A percentile compares a stretch with the other conserved stretches of the same genome.
These are phyloP conservation scores for Linnemannia schmuckeri DNA, from an alignment of 192 early-diverging fungal species.

Conservation along the genomic window DNA sequence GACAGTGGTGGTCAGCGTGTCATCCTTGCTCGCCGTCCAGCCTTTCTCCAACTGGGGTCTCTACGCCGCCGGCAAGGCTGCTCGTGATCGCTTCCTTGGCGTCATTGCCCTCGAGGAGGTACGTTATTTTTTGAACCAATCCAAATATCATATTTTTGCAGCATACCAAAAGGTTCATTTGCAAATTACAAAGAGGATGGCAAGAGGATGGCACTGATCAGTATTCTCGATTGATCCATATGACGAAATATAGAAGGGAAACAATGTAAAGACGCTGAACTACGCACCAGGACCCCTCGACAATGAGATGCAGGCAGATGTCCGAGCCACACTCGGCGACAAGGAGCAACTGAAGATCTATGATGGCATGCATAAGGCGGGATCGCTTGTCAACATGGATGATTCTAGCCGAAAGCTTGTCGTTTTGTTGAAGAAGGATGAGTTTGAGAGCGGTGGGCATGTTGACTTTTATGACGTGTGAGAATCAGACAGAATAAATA, in stretches of 20 bases:
- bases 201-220: conserved; percentile 2
- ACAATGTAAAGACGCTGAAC: conserved; percentile 74
- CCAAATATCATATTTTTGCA: no score
- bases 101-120: conserved; percentile 79
- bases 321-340: conserved; percentile 78
- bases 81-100: conserved; percentile 80
- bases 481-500: not conserved
- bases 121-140: not conserved
- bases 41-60: conserved; percentile 85
- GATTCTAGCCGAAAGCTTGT: conserved; percentile 75
- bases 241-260: conserved; percentile 26
- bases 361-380: conserved; percentile 72
- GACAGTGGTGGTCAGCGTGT: conserved; percentile 79
- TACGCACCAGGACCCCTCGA: conserved; percentile 94
- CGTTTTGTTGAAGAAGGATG: conserved; percentile 68
- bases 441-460: conserved; percentile 74
- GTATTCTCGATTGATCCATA: not conserved
- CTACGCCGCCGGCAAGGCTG: conserved; percentile 86
- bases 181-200: not conserved
- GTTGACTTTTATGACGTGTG: conserved; percentile 77
- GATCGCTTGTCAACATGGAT: conserved; percentile 68
- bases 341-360: conserved; percentile 72
- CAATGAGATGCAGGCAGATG: conserved; percentile 83
- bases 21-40: conserved; percentile 81
- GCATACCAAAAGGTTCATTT: no score